Conservation (phyloP, 805 yeast genomes). For the Jamesozyma lodderae region DNA sequence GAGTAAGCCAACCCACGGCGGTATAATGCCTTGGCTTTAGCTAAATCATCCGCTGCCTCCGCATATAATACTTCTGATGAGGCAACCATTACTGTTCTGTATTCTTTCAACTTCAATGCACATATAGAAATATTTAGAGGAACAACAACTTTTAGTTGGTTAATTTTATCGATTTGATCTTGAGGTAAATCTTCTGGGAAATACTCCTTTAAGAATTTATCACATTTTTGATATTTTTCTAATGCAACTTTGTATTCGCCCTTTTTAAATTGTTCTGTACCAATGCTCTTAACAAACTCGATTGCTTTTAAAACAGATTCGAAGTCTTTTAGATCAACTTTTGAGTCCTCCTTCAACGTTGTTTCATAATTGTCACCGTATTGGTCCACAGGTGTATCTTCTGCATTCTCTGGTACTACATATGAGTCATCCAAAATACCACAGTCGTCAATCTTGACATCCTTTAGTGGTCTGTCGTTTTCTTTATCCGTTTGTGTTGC, state of each 20-base stretch:
- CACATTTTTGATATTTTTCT: conserved; percentile 65
- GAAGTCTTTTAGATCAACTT: conserved; percentile 50
- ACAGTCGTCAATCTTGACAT: conserved; percentile 66
- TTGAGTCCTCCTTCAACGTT: conserved; percentile 62
- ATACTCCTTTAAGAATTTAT: conserved; percentile 58
- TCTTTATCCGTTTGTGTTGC: conserved; percentile 49
- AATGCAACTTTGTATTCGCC: conserved; percentile 50
- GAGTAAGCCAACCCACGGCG: conserved; percentile 75
- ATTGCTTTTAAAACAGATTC: conserved; percentile 61
- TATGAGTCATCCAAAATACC: conserved; percentile 66
- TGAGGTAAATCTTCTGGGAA: conserved; percentile 48
- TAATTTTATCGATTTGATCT: conserved; percentile 41
- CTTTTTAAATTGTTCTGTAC: conserved; percentile 64
- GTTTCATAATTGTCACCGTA: conserved; percentile 82
- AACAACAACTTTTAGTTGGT: conserved; percentile 52
- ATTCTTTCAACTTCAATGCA: conserved; percentile 53
- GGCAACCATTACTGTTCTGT: conserved; percentile 45
- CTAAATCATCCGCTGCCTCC: conserved; percentile 49
- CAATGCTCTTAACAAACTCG: conserved; percentile 59
- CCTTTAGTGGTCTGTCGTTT: conserved; percentile 61
- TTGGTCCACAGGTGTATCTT: conserved; percentile 52
- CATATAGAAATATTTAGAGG: conserved; percentile 68
- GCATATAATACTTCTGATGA: conserved; percentile 60
- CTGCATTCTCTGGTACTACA: conserved; percentile 36
- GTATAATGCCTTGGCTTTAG: conserved; percentile 76